Evolutionary conservation across 192 early-diverging fungal species (phyloP), one percentile per base, ranked within the genome.

Genomic region (Piromyces finnis): DNA sequence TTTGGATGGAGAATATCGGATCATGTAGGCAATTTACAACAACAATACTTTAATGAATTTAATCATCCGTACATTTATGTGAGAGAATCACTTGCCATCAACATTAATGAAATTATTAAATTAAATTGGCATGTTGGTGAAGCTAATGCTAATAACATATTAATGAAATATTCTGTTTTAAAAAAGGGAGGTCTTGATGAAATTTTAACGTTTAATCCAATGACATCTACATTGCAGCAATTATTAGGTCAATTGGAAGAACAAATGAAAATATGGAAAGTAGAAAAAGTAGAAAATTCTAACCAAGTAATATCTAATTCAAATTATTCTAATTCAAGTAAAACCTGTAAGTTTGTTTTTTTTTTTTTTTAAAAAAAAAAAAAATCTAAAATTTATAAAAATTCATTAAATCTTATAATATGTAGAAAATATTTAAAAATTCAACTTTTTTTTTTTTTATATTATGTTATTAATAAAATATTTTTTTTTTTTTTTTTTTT

Each of bases 21-120:
- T 89, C 17, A 22, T 22, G 18, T 22, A 22, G 18, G 9, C 22
- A 22, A 78, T 78, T 37, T 88, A 35, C 51, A 94, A 30, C 82
- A 86, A 14, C 81, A 82, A 3, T 88, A 90, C 39, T 78, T 97
- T 11, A 82, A 86, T 17, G 86, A 88, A 35, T 82, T 95, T 79
- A 84, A 86, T 18, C 92, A 95, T 84, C 95, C 95, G 16, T 98
- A 97, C 86, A 91, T 96, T 81, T 95, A 96, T 84, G 94, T 97
- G 29, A 89, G 97, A 7, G 93, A 95, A 79, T 84, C 88, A 22
- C 82, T 96, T 9, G 96, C 94, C 29, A 86, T 86, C 12, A 86
- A 90, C 78, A 90, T 97, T 79, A 92, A 94, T 79, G 88, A 89
- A 80, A 80, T 91, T 18, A 85, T 90, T 35, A 89, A 92, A 36